These are phyloP conservation scores for Cladophialophora carrionii DNA, from an alignment of 2,329 filamentous ascomycete species.

Conservation along the genomic window DNA sequence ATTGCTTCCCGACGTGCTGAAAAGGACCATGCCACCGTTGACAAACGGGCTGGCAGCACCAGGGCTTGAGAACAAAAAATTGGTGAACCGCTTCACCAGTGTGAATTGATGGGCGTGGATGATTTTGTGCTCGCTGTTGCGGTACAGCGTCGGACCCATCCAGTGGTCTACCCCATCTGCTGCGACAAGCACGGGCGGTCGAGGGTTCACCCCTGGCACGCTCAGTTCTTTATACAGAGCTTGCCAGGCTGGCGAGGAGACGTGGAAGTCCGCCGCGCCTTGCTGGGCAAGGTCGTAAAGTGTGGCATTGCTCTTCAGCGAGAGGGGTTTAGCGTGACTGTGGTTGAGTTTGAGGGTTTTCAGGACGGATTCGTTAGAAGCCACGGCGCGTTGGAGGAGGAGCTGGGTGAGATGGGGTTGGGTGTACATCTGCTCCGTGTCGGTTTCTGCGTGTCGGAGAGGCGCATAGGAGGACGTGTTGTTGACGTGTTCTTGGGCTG, in stretches of 20 bases:
- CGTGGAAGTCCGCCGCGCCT: constrained; percentile 73
- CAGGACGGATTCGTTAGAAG: constrained; percentile 72
- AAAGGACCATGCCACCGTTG: constrained; percentile 80
- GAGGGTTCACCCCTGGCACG: constrained; percentile 51
- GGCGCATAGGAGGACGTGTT: constrained; percentile 79
- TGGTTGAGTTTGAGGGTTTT: constrained; percentile 55
- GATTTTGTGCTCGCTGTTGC: constrained; percentile 67
- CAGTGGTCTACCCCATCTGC: constrained; percentile 80
- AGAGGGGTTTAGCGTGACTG: constrained; percentile 60
- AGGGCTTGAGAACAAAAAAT: constrained; percentile 67
- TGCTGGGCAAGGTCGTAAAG: constrained; percentile 70
- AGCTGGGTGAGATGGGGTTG: constrained; percentile 78
- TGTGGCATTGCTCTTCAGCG: constrained; percentile 59
- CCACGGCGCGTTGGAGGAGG: constrained; percentile 71
- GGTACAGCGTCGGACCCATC: constrained; percentile 78
- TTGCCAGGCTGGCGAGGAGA: constrained; percentile 78
- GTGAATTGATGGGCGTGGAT: constrained; percentile 87
- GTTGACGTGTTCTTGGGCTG: constrained; percentile 79
- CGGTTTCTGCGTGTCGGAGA: constrained; percentile 50
- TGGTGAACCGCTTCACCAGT: constrained; percentile 73
- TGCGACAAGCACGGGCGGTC: constrained; percentile 70
- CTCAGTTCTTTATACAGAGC: constrained; percentile 81
- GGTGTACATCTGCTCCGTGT: constrained; percentile 62
- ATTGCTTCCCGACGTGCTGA: constrained; percentile 74
- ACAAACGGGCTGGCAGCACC: constrained; percentile 51